Percentiles rank a stretch among this genome's conserved stretches.
phyloP scores from a whole-genome alignment of 164 flowering plant genomes.

The Warburgia ugandensis region DNA sequence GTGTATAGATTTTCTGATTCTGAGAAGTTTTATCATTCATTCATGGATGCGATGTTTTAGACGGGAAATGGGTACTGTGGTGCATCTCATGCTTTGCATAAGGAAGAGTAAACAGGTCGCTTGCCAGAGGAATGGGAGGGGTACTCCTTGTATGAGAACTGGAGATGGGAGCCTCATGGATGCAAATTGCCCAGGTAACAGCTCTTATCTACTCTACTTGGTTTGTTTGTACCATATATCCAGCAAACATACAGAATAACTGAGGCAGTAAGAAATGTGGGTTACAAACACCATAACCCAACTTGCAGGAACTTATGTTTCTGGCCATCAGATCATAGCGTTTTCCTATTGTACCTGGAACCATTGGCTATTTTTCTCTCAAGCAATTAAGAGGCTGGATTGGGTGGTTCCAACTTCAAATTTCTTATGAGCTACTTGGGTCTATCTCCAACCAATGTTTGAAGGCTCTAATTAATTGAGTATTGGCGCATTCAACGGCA shows the following conservation, averaged over 20 bases:
- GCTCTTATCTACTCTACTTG: background rate
- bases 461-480: no score
- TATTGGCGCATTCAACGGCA: no score
- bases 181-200: constrained; percentile 78
- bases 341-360: no score
- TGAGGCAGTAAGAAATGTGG: no score
- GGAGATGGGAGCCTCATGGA: constrained; percentile 86
- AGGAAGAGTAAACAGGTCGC: constrained; percentile 63
- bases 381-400: no score
- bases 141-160: constrained; percentile 74
- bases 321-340: no score
- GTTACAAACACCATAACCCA: no score
- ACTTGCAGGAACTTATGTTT: no score
- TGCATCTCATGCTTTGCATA: constrained; percentile 49
- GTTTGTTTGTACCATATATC: background rate
- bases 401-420: no score
- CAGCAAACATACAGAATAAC: background rate
- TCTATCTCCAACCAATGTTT: no score
- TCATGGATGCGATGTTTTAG: constrained; percentile 56
- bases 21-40: constrained; percentile 18
- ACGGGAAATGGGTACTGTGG: constrained; percentile 75
- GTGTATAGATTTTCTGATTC: constrained; percentile 6
- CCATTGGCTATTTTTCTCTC: no score
- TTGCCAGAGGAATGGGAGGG: constrained; percentile 73
- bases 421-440: no score